phyloP scores from a whole-genome alignment of 306 rosid species.

The Macrotyloma uniflorum region DNA sequence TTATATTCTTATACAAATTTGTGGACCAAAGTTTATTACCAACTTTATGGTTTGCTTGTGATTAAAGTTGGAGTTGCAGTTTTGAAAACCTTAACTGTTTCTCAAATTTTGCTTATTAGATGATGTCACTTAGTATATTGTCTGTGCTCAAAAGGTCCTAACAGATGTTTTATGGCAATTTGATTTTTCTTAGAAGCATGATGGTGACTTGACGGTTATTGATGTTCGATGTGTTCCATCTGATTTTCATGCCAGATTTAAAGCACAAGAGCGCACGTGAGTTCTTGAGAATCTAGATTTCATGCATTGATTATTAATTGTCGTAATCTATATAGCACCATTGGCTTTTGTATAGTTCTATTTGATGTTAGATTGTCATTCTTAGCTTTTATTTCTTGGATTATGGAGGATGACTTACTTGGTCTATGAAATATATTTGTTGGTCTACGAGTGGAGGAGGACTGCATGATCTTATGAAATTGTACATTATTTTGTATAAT shows the following conservation, averaged over 20 bases:
- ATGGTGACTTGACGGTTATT: constrained; percentile 70
- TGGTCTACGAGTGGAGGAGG: neutral
- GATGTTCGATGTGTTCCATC: constrained; percentile 78
- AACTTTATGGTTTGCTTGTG: neutral
- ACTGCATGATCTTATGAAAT: constrained; percentile 12
- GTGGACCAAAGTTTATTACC: neutral
- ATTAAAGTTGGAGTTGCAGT: constrained; percentile 6
- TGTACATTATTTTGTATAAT: neutral
- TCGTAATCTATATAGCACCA: neutral
- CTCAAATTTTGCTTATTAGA: constrained; percentile 22
- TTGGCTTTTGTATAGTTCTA: constrained; percentile 18
- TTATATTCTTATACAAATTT: neutral
- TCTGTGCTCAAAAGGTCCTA: constrained; percentile 29
- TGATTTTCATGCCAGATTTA: constrained; percentile 87
- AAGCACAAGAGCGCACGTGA: constrained; percentile 96
- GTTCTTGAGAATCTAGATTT: constrained; percentile 46
- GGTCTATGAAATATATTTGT: neutral
- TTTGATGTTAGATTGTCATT: neutral
- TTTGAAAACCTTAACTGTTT: constrained; percentile 12
- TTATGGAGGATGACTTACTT: neutral
- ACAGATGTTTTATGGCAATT: constrained; percentile 22
- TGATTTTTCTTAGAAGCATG: constrained; percentile 62
- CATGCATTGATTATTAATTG: neutral
- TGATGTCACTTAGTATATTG: constrained; percentile 14
- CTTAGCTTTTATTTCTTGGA: neutral